Base-by-base conservation (phyloP, 2,329 filamentous ascomycete species). In the Colletotrichum navitas region DNA sequence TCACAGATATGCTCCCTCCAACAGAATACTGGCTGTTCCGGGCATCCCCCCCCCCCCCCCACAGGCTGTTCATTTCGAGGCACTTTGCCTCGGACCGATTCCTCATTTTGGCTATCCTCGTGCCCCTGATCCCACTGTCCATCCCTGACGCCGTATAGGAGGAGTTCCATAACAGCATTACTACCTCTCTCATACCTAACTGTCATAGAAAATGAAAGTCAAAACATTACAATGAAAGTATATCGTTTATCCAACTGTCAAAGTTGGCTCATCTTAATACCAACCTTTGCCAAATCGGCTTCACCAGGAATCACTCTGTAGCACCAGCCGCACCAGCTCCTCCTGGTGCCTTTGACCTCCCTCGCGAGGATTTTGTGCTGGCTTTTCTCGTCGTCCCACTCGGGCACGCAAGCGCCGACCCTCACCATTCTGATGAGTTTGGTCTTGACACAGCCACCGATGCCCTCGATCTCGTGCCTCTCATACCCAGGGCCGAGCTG, bases 251-350 rank as follows among this genome's bases (percentile, higher is more conserved):
- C 26, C 34, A 21, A 8, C 21, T 32, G n/a, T 66, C 56, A 58
- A n/a, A 68, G 56, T 41, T 55, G 58, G 16, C 26, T 29, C 69
- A 58, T 63, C 39, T 60, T 54, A 10, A 71, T 45, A 43, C 70
- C 66, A 16, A 41, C 70, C 66, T 71, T 66, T 18, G 62, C 36
- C 49, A 71, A 45, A 58, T 78, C 78, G 24, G 72, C 71, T 21
- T 81, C 80, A 2, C 90, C 86, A 0, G 91, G 91, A 63, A 97
- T 89, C 3, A 94, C 91, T 72, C 94, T 86, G 80, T 87, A 90
- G 80, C 95, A 98, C 95, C 95, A 98, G 0, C 93, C 94, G 80
- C 95, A 98, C 94, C 94, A 97, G 78, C 93, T 94, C 72, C 95
- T 87, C 68, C 90, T 85, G 60, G 83, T 81, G 0, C 93, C 93